Evolutionary conservation across 768 basidiomycete genomes (phyloP), one percentile per base, ranked within the genome.

Genomic region (Kwoniella sp.): DNA sequence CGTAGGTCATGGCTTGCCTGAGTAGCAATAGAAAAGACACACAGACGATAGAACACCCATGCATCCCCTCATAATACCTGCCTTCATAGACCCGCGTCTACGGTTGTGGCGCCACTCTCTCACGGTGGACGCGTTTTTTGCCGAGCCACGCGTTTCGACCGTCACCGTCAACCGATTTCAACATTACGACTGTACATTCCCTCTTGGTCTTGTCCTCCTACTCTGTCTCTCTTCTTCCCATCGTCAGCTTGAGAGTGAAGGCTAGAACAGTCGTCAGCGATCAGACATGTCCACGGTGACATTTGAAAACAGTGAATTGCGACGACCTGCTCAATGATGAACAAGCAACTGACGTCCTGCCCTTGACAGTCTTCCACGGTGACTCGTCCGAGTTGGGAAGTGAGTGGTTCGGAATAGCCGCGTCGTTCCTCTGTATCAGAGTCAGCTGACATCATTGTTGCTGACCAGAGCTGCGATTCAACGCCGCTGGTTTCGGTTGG

Each of bases 401-500:
- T 95, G 32, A 32, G 75, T 70, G 66, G n/a, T 10, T 22, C 20
- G 19, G 12, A 17, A n/a, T 23, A 4, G 22, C 25, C 27, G 9
- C 17, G 17, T 15, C 26, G 7, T 6, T 14, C 10, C 11, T 23
- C 34, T 38, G 3, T 33, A 26, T 5, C 40, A 19, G 1, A 19
- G 11, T 41, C 27, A 12, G 8, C 26, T n/a, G 15, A 19, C 31
- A 12, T 38, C 27, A 34, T 23, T 23, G 44, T 33, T 25, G 23
- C 44, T 37, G 61, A 19, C 15, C 42, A 63, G 69, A 76, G 46
- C 71, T 98, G 56, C 89, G 95, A 60, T 80, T 99, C 62, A 91
- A 90, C 10, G 69, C 80, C 40, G 87, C 84, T 61, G 95, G 95
- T 38, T 84, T 98, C 78, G 95, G 89, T 5, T 98, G 95, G 95